A percentile compares a stretch with the other conserved stretches of the same genome.
Evolutionary conservation across 805 yeast species (phyloP).

Genomic region (Wickerhamiella brachini): DNA sequence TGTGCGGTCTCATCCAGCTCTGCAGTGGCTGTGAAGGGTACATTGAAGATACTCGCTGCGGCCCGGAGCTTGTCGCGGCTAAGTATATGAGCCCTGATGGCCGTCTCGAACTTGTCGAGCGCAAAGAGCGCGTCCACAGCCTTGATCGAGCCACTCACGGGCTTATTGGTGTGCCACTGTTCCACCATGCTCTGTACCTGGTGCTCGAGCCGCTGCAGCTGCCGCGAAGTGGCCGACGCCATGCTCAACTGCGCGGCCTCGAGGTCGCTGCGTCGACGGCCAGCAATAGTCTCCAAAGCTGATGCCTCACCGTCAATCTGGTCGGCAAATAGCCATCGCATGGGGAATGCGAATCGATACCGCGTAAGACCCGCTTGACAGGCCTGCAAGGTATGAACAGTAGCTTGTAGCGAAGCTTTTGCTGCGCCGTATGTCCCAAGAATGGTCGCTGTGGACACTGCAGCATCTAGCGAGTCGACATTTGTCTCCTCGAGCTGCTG

Average conservation of each 20-base stretch:
- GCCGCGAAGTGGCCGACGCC: conserved; percentile 18
- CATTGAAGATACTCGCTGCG: conserved; percentile 27
- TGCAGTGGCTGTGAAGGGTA: conserved; percentile 20
- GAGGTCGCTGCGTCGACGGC: conserved; percentile 27
- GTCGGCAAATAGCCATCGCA: conserved; percentile 46
- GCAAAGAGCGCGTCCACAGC: conserved; percentile 18
- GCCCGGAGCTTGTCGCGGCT: conserved; percentile 17
- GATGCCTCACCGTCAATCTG: conserved; percentile 42
- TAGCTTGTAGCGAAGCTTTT: background rate
- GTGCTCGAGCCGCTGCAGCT: conserved; percentile 27
- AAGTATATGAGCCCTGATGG: conserved; percentile 5
- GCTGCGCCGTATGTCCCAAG: background rate
- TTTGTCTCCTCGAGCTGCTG: conserved; percentile 25
- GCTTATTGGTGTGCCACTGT: conserved; percentile 34
- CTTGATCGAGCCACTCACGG: conserved; percentile 19
- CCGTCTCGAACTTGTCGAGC: conserved; percentile 20
- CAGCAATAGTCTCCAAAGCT: conserved; percentile 29
- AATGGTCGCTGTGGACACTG: background rate
- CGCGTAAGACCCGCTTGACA: conserved; percentile 33
- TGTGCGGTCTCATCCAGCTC: conserved; percentile 24
- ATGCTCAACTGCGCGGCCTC: conserved; percentile 10
- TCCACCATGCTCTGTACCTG: conserved; percentile 21
- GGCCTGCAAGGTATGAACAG: conserved; percentile 10
- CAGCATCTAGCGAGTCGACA: background rate
- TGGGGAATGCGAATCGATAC: conserved; percentile 35